Conservation (phyloP, 108 stramenopile species). For the Cyclostephanos tholiformis region DNA sequence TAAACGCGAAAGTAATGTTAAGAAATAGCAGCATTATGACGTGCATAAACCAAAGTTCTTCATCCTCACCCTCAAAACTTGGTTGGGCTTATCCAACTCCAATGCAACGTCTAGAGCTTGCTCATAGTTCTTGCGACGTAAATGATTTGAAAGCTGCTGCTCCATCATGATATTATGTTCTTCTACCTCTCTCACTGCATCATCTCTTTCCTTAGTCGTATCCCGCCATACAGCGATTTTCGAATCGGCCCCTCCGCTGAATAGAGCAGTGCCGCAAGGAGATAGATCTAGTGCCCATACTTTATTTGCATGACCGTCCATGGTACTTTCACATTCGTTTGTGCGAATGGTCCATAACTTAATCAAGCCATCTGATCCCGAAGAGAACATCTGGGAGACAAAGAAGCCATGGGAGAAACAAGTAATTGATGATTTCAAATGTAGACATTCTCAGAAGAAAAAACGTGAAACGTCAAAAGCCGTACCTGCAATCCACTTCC, state of each 20-base stretch:
- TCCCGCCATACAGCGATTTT: slow-evolving; percentile 92
- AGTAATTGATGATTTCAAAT: slow-evolving; percentile 5
- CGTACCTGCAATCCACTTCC: slow-evolving; percentile 66
- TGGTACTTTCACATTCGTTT: slow-evolving; percentile 92
- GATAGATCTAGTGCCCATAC: slow-evolving; percentile 93
- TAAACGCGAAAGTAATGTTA: slow-evolving; percentile 14
- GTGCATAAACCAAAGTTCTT: neutral
- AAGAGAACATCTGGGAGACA: slow-evolving; percentile 77
- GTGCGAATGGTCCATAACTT: slow-evolving; percentile 96
- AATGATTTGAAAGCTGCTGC: slow-evolving; percentile 85
- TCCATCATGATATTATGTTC: slow-evolving; percentile 82
- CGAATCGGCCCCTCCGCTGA: slow-evolving; percentile 94
- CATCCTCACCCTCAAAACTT: slow-evolving; percentile 62
- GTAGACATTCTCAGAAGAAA: neutral
- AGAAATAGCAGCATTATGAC: slow-evolving; percentile 8
- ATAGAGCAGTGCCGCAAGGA: slow-evolving; percentile 60
- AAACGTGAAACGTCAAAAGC: neutral
- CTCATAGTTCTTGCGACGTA: slow-evolving; percentile 87
- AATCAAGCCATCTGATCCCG: slow-evolving; percentile 93
- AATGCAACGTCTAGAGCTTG: slow-evolving; percentile 84
- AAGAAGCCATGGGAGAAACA: slow-evolving; percentile 17
- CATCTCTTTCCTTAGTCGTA: slow-evolving; percentile 83
- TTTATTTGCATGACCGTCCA: slow-evolving; percentile 92
- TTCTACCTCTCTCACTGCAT: slow-evolving; percentile 60
- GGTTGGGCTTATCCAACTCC: slow-evolving; percentile 82